A percentile compares a stretch with the other conserved stretches of the same genome.
phyloP scores from a whole-genome alignment of 257 asterid species.

The Asclepias syriaca region DNA sequence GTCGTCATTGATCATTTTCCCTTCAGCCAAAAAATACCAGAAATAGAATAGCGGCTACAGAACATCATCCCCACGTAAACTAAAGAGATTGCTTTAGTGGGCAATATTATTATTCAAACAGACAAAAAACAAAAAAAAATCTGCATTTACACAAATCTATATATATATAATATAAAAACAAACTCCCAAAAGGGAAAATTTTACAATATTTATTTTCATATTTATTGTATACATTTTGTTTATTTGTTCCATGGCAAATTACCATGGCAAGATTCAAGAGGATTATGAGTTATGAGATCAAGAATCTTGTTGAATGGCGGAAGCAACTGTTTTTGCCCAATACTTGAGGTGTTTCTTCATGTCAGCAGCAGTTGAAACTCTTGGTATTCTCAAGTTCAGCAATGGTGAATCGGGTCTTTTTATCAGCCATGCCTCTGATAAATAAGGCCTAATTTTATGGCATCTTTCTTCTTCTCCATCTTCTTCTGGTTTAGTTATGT shows the following conservation, averaged over 20 bases:
- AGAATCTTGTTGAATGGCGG: conserved; percentile 38
- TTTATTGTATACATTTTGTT: too few species aligned
- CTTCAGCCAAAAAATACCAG: too few species aligned
- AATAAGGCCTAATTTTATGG: conserved; percentile 36
- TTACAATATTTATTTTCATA: too few species aligned
- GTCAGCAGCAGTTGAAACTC: conserved; percentile 32
- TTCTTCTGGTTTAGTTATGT: background rate
- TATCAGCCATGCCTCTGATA: conserved; percentile 58
- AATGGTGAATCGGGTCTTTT: conserved; percentile 44
- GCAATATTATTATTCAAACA: too few species aligned
- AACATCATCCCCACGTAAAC: too few species aligned
- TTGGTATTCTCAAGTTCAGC: conserved; percentile 37
- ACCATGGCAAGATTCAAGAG: background rate
- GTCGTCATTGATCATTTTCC: too few species aligned
- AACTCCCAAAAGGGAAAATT: too few species aligned
- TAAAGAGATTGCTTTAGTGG: too few species aligned
- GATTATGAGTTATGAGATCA: background rate
- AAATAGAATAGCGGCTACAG: too few species aligned
- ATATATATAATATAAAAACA: too few species aligned
- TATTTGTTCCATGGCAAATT: background rate
- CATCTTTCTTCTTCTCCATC: conserved; percentile 8
- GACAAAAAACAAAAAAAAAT: too few species aligned
- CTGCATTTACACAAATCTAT: too few species aligned
- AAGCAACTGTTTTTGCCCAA: conserved; percentile 67
- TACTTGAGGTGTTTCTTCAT: conserved; percentile 60